These are phyloP conservation scores for Collariella sp. DNA, from an alignment of 495 filamentous ascomycete species.

Conservation along the genomic window DNA sequence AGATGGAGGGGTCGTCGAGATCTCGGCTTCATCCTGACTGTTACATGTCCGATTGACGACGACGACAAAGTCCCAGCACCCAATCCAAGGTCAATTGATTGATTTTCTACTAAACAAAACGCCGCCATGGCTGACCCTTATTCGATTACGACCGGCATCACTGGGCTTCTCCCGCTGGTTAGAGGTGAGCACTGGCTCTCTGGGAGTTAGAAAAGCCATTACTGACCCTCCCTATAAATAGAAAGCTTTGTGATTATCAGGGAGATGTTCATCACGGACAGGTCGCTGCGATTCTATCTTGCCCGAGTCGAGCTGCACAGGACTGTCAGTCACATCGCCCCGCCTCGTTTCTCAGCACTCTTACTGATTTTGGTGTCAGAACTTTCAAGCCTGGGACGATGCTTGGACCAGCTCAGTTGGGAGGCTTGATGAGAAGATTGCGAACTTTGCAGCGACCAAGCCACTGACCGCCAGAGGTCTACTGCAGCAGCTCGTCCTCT, in stretches of 20 bases:
- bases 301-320: constrained; percentile 1
- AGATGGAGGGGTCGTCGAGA: neutral
- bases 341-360: neutral
- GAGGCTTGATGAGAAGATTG: neutral
- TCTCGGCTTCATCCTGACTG: too few relatives aligned
- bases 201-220: neutral
- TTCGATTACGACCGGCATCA: neutral
- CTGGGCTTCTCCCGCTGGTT: constrained; percentile 1
- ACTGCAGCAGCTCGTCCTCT: neutral
- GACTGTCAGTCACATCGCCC: neutral
- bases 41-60: too few relatives aligned
- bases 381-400: constrained; percentile 1
- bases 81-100: neutral
- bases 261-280: neutral
- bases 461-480: constrained; percentile 1
- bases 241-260: neutral
- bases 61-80: too few relatives aligned
- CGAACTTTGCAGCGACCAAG: neutral
- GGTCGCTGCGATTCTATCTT: neutral
- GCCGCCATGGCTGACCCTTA: neutral
- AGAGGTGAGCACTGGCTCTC: neutral
- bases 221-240: neutral
- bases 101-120: neutral
- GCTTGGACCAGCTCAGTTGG: neutral
- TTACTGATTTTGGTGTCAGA: neutral